A percentile compares a stretch with the other conserved stretches of the same genome.
Conservation (phyloP, 2,329 filamentous ascomycete genomes). For the Hawksworthiomyces lignivorus region DNA sequence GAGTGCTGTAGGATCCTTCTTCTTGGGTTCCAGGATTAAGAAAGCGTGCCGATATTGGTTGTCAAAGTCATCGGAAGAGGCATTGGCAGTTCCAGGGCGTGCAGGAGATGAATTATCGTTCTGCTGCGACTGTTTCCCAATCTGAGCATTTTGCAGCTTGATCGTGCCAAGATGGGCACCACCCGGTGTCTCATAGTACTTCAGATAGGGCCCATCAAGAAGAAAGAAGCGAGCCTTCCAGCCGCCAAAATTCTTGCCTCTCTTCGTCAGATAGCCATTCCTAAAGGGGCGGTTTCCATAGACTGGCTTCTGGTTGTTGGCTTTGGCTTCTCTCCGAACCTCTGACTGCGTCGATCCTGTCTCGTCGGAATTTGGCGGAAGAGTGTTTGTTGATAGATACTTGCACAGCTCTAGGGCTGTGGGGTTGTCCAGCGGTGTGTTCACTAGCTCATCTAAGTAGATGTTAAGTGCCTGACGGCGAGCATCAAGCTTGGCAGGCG, state of each 20-base stretch:
- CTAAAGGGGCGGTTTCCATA: constrained; percentile 62
- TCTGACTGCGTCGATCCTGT: constrained; percentile 30
- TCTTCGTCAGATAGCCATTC: constrained; percentile 90
- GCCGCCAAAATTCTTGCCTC: constrained; percentile 96
- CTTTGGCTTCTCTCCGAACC: constrained; percentile 21
- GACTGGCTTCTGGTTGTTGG: constrained; percentile 36
- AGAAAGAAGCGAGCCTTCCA: constrained; percentile 80
- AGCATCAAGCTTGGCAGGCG: constrained; percentile 87
- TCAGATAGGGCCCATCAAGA: constrained; percentile 56
- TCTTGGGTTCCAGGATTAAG: constrained; percentile 88
- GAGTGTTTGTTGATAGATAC: constrained; percentile 66
- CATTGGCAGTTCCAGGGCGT: constrained; percentile 25
- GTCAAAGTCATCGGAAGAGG: constrained; percentile 64
- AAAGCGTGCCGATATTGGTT: constrained; percentile 97
- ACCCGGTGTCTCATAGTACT: constrained; percentile 87
- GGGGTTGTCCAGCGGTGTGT: constrained; percentile 69
- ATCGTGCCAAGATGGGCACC: constrained; percentile 89
- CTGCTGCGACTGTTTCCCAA: constrained; percentile 79
- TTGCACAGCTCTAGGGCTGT: constrained; percentile 77
- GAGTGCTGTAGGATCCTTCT: constrained; percentile 81
- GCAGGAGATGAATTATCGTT: constrained; percentile 55
- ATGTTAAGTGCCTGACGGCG: constrained; percentile 70
- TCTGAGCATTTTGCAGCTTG: constrained; percentile 83
- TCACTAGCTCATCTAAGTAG: constrained; percentile 79
- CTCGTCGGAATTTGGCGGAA: constrained; percentile 57